phyloP scores from a whole-genome alignment of 768 basidiomycete species.

The Leccinum fibrillosum region DNA sequence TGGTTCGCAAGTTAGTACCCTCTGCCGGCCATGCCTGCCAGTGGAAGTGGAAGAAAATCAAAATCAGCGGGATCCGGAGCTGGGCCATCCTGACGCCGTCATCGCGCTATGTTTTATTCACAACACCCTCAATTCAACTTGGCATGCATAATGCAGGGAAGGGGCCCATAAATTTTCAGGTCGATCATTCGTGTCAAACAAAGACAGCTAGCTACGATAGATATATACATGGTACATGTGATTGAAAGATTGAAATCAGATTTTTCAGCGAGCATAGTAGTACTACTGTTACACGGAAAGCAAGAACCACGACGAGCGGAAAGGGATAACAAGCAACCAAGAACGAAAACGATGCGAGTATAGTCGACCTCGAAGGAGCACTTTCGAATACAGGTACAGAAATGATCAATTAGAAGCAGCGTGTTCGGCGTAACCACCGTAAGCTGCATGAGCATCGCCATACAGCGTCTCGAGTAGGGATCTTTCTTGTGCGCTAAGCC shows the following conservation, averaged over 20 bases:
- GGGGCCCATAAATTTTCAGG: background rate
- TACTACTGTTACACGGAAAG: background rate
- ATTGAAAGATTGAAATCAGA: background rate
- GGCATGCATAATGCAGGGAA: background rate
- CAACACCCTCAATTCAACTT: background rate
- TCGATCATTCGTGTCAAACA: background rate
- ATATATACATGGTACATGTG: background rate
- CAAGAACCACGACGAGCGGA: background rate
- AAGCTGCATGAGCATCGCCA: conserved; percentile 24
- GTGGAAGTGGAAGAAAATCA: no score
- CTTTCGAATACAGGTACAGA: background rate
- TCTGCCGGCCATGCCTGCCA: no score
- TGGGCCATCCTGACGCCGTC: background rate
- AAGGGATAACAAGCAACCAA: background rate
- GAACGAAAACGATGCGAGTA: background rate
- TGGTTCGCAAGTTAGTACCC: no score
- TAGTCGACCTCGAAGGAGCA: background rate
- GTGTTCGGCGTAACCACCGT: conserved; percentile 19
- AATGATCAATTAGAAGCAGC: conserved; percentile 5
- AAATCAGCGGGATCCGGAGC: no score
- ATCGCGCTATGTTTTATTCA: background rate
- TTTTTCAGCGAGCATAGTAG: background rate
- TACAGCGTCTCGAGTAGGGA: conserved; percentile 22
- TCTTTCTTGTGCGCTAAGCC: conserved; percentile 15
- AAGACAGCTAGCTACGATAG: background rate